A percentile compares a stretch with the other conserved stretches of the same genome.
phyloP scores from a whole-genome alignment of 305 asterid species.

The Nicotiana rustica region DNA sequence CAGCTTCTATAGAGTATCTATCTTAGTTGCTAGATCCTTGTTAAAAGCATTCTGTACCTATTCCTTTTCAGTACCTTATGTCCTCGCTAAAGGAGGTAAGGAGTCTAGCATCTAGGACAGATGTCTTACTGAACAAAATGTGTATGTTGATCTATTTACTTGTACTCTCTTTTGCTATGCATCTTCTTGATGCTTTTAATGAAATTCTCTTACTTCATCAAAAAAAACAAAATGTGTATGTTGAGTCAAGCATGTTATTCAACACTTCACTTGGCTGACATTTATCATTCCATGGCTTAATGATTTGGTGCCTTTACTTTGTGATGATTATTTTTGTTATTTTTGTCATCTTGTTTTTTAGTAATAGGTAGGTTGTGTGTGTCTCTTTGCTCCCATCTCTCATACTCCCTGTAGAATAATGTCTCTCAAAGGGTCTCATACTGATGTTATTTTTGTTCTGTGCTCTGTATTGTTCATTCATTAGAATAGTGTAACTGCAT shows the following conservation, averaged over 20 bases:
- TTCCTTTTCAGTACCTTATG: not conserved
- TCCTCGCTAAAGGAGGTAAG: not conserved
- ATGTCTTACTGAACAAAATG: not conserved
- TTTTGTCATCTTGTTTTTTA: not conserved
- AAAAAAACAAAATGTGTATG: not conserved
- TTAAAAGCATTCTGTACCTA: not conserved
- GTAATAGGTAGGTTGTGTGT: not conserved
- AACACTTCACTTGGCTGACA: slow-evolving; percentile 21
- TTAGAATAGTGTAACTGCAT: not conserved
- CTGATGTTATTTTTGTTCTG: not conserved
- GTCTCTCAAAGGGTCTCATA: not conserved
- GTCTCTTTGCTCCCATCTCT: not conserved
- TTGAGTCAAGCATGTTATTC: not conserved
- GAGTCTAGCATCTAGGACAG: not conserved
- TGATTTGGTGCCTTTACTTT: not conserved
- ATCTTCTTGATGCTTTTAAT: too few relatives aligned
- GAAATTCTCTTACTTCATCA: too few relatives aligned
- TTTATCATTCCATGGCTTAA: not conserved
- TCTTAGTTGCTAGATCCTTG: not conserved
- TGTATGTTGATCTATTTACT: too few relatives aligned
- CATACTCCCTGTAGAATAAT: not conserved
- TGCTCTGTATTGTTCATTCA: slow-evolving; percentile 1
- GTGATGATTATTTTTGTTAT: not conserved
- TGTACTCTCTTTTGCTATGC: too few relatives aligned
- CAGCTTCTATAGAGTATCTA: not conserved